phyloP scores from a whole-genome alignment of 768 basidiomycete genomes.

The Cyathus striatus region DNA sequence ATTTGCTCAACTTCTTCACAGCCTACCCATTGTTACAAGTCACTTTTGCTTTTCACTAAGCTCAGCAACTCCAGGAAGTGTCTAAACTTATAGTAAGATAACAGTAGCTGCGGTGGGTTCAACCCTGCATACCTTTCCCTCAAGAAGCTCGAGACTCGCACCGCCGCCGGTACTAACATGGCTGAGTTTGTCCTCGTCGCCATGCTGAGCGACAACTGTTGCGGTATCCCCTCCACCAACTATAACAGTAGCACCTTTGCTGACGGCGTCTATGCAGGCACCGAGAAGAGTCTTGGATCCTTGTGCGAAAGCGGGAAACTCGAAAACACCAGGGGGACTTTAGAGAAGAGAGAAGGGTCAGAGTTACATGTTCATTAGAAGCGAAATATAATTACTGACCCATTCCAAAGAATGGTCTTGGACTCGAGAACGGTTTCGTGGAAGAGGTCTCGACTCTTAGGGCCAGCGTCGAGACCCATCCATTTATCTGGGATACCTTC shows the following conservation, averaged over 20 bases:
- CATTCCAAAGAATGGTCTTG: constrained; percentile 98
- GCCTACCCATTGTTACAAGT: constrained; percentile 8
- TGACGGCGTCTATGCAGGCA: constrained; percentile 81
- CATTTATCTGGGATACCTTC: constrained; percentile 89
- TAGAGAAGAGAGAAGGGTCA: constrained; percentile 4
- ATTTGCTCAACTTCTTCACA: neutral
- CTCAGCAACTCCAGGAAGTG: constrained; percentile 87
- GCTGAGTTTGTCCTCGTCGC: constrained; percentile 82
- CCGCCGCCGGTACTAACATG: constrained; percentile 97
- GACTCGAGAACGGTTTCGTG: constrained; percentile 74
- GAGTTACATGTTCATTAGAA: constrained; percentile 5
- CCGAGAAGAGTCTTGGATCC: constrained; percentile 84
- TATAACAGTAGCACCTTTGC: constrained; percentile 86
- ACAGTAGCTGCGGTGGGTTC: neutral
- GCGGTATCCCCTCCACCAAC: constrained; percentile 96
- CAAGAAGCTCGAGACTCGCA: constrained; percentile 90
- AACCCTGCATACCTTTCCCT: constrained; percentile 85
- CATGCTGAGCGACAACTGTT: constrained; percentile 87
- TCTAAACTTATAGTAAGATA: constrained; percentile 35
- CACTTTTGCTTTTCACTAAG: constrained; percentile 84
- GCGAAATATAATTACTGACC: constrained; percentile 36
- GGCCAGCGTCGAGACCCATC: constrained; percentile 94
- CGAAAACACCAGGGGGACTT: constrained; percentile 98
- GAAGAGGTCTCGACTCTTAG: constrained; percentile 78
- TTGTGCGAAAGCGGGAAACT: constrained; percentile 85